phyloP scores from a whole-genome alignment of 306 rosid species.

The Begonia loranthoides region DNA sequence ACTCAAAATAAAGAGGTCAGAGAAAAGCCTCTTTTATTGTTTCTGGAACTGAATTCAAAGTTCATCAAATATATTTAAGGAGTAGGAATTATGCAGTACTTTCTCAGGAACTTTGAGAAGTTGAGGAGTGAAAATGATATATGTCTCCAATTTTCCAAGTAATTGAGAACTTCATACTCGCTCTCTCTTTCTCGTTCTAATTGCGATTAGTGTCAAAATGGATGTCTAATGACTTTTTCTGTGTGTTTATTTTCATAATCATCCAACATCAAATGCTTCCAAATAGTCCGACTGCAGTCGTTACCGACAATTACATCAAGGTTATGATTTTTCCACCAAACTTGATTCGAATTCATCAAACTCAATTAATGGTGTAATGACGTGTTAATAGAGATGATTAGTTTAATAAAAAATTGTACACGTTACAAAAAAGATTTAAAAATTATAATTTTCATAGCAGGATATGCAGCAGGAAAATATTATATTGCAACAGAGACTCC shows the following conservation, averaged over 20 bases:
- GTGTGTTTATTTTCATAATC: too few species aligned
- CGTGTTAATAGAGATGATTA: too few species aligned
- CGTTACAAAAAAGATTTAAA: background rate
- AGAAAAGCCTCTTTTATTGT: background rate
- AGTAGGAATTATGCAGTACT: constrained; percentile 17
- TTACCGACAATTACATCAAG: too few species aligned
- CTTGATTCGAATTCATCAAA: too few species aligned
- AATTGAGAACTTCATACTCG: background rate
- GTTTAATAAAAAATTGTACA: background rate
- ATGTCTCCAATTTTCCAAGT: constrained; percentile 34
- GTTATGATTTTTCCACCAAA: too few species aligned
- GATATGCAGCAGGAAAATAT: constrained; percentile 59
- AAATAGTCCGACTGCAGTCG: too few species aligned
- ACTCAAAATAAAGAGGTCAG: constrained; percentile 71
- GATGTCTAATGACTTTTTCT: too few species aligned
- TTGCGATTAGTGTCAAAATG: too few species aligned
- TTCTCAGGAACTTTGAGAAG: constrained; percentile 28
- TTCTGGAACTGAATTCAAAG: background rate
- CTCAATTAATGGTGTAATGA: too few species aligned
- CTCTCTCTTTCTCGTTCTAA: too few species aligned
- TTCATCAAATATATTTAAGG: background rate
- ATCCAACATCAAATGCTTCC: too few species aligned
- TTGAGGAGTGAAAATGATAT: constrained; percentile 31
- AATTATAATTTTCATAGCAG: constrained; percentile 15
- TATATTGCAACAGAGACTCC: constrained; percentile 57